phyloP scores from a whole-genome alignment of 768 basidiomycete genomes.

The Cystoderma amianthinum region DNA sequence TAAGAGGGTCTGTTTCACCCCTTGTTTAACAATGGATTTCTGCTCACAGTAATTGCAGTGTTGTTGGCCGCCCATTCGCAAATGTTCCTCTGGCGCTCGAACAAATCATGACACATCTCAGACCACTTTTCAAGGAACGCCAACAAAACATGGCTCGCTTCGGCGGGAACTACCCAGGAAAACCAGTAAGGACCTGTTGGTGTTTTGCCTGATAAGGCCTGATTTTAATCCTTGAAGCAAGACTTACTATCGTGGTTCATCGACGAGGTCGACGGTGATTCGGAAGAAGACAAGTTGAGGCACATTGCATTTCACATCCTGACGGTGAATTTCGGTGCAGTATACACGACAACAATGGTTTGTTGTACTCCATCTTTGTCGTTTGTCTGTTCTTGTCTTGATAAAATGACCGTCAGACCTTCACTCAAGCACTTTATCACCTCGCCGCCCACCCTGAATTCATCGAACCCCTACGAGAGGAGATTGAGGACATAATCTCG shows the following conservation, averaged over 20 bases:
- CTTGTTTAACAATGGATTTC: constrained; percentile 19
- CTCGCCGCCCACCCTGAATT: constrained; percentile 19
- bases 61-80: neutral
- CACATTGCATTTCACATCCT: constrained; percentile 21
- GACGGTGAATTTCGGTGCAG: constrained; percentile 31
- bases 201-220: neutral
- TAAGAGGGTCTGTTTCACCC: too few relatives aligned
- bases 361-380: neutral
- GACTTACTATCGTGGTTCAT: constrained; percentile 16
- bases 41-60: neutral
- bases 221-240: constrained; percentile 2
- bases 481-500: constrained; percentile 21
- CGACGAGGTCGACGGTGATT: constrained; percentile 15
- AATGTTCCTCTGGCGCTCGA: constrained; percentile 8
- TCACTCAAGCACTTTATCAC: constrained; percentile 19
- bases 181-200: neutral
- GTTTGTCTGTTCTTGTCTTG: neutral
- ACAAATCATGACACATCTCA: constrained; percentile 4
- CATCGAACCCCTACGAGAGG: constrained; percentile 21
- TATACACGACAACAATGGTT: constrained; percentile 34
- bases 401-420: constrained; percentile 7
- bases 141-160: constrained; percentile 7
- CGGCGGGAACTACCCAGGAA: constrained; percentile 7
- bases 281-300: constrained; percentile 14
- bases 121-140: constrained; percentile 3